These are phyloP conservation scores for Solanum tarapatanum DNA, from an alignment of 257 asterid genomes.

Conservation along the genomic window DNA sequence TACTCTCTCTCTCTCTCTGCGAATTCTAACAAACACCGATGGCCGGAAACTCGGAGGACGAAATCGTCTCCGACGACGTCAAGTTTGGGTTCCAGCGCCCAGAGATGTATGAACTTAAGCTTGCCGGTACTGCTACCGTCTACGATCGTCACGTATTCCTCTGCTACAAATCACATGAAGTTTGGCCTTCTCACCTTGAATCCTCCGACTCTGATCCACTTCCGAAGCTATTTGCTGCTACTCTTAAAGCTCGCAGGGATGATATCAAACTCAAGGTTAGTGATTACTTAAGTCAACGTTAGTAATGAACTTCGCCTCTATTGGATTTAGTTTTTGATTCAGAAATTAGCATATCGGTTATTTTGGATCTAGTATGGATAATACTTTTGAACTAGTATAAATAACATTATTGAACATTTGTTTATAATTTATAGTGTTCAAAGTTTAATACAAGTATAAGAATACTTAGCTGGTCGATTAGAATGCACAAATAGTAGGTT, in stretches of 20 bases:
- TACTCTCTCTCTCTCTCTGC: neutral
- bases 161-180: constrained; percentile 68
- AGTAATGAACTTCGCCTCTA: neutral
- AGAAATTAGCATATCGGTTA: neutral
- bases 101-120: constrained; percentile 59
- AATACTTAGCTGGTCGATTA: neutral
- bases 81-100: constrained; percentile 67
- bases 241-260: constrained; percentile 51
- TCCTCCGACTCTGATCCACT: constrained; percentile 73
- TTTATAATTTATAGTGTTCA: neutral
- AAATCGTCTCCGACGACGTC: constrained; percentile 23
- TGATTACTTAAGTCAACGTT: neutral
- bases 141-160: constrained; percentile 90
- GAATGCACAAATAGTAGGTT: neutral
- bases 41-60: constrained; percentile 43
- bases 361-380: neutral
- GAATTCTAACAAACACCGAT: neutral
- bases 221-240: constrained; percentile 56
- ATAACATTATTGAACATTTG: neutral
- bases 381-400: neutral
- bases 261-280: constrained; percentile 53
- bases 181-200: constrained; percentile 83
- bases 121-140: constrained; percentile 56
- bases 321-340: neutral
- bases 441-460: neutral